Evolutionary conservation across 2,329 filamentous ascomycete genomes (phyloP), one percentile per base, ranked within the genome.

Genomic region (Aspergillus intermedius): DNA sequence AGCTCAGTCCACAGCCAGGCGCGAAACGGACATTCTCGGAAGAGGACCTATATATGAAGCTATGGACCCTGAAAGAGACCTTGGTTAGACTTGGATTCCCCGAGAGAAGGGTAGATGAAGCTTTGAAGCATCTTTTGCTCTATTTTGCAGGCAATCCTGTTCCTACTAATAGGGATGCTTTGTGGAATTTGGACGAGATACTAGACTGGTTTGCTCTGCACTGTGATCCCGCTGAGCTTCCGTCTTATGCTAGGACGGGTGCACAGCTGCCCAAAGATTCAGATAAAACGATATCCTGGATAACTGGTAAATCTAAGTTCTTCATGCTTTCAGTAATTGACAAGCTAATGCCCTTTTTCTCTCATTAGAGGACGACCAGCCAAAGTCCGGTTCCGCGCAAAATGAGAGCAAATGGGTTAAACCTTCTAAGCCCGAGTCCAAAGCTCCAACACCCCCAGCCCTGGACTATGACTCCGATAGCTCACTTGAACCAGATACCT

Each of bases 131-230:
- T 61, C 76, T 89, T 41, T 68, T 91, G 48, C 77, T 83, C 39
- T 83, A 86, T 55, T 82, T 82, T 23, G 77, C 83, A 25, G 83
- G 82, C 53, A 77, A 85, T 47, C 72, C 76, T 2, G 61, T 73
- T 19, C 61, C 51, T 9, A 71, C 73, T 17, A 74, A 67, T 51
- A 85, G 82, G 57, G 86, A 89, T 54, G 77, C 77, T 40, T 79
- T 90, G 12, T 95, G 89, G 87, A 90, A 91, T 8, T 72, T 97
- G 32, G 86, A 94, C 52, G 91, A 95, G 68, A 83, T 87, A 22
- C 67, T 98, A 17, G 88, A 96, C 59, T 95, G 90, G 88, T 77
- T 97, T 47, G 88, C 89, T n/a, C 75, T 88, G 55, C 81, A 93
- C 63, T 88, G 85, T 58, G 72, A 77, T 12, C 72, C 77, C 53